Conservation (phyloP, 352 stramenopile species). For the Phytophthora podocarpi region DNA sequence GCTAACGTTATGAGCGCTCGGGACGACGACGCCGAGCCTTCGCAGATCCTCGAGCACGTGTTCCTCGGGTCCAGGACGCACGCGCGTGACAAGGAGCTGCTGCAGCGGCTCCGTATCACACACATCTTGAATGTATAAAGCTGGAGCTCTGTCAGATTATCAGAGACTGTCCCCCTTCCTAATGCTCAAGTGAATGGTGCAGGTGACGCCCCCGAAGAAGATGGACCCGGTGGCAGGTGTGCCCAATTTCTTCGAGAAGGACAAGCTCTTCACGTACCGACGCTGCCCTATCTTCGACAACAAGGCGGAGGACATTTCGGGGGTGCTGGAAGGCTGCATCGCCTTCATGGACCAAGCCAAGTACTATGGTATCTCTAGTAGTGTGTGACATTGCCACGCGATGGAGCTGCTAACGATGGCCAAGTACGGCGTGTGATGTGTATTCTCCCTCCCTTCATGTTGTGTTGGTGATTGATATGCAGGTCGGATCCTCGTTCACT, state of each 20-base stretch:
- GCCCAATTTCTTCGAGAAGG: conserved; percentile 93
- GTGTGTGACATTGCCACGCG: neutral
- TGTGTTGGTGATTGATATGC: neutral
- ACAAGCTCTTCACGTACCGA: conserved; percentile 77
- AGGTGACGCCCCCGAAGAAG: conserved; percentile 82
- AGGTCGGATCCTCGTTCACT: conserved; percentile 92
- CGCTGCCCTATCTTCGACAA: conserved; percentile 91
- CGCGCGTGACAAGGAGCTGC: conserved; percentile 66
- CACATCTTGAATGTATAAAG: conserved; percentile 89
- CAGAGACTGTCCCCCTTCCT: too few relatives aligned
- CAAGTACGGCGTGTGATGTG: conserved; percentile 39
- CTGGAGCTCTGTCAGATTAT: too few relatives aligned
- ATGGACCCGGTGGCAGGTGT: conserved; percentile 85
- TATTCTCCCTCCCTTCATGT: conserved; percentile 12
- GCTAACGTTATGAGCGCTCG: conserved; percentile 8
- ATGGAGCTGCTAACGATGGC: conserved; percentile 35
- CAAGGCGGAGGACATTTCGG: conserved; percentile 87
- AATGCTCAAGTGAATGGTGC: conserved; percentile 4
- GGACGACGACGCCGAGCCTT: conserved; percentile 46
- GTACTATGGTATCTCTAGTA: conserved; percentile 88
- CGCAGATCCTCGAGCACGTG: conserved; percentile 70
- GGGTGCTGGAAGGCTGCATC: conserved; percentile 81
- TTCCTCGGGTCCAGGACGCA: conserved; percentile 74
- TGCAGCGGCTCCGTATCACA: conserved; percentile 68
- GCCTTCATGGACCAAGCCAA: conserved; percentile 92